Evolutionary conservation across 1,284 basidiomycete species (phyloP), one percentile per base, ranked within the genome.

Genomic region (Rhodotorula sp.): DNA sequence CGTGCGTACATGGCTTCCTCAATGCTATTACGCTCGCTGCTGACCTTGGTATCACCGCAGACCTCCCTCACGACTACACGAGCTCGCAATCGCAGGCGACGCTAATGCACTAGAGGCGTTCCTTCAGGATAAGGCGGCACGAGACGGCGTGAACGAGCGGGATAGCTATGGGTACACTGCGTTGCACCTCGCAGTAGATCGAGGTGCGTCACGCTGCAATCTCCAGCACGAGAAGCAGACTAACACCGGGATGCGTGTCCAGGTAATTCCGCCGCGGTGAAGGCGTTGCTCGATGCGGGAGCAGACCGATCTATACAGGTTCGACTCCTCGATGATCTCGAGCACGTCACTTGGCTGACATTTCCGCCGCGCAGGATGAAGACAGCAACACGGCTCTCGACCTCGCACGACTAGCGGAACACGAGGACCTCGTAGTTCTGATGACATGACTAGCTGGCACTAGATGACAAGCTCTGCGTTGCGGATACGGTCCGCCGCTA

Each of bases 181-280:
- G 20, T 79, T 95, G 31, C 92, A 95, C 76, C 83, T 94, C 0
- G 92, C 92, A 1, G 86, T 87, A 26, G 92, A 95, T 77, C 83
- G 92, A 78, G 92, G 72, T 74, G 26, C 28, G 68, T 31, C 48
- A 10, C 11, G 44, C 30, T 34, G 34, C 52, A 30, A 3, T 16
- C 20, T 34, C 6, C 4, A 26, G 26, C 47, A 10, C 4, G 30
- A 37, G 50, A n/a, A 7, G 11, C 7, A 44, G 18, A 4, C 22
- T 18, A 7, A 15, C 4, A 9, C 4, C 4, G 15, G 1, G 2
- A n/a, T 47, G 11, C 28, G 20, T 28, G 8, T 30, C 11, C 59
- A 74, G 72, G 92, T 0, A 84, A 87, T 73, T 63, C 82, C 7
- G 81, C 82, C 0, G 81, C 85, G 0, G 89, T 89, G 6, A 80